phyloP scores from a whole-genome alignment of 192 early-diverging fungal genomes.

The Podila epicladia region DNA sequence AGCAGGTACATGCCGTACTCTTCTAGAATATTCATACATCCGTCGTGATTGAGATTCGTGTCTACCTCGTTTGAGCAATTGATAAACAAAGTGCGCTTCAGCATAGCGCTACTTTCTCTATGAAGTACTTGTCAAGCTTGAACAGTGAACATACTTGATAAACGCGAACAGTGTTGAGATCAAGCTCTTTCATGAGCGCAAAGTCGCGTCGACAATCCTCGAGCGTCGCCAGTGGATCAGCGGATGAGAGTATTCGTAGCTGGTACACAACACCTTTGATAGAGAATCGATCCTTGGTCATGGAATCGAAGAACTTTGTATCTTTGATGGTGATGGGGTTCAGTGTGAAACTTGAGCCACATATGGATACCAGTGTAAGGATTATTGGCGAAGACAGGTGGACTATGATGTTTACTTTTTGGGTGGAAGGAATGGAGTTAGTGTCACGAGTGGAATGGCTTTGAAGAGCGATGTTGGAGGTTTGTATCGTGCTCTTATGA shows the following conservation, averaged over 20 bases:
- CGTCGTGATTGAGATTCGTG: constrained; percentile 68
- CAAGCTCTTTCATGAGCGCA: constrained; percentile 71
- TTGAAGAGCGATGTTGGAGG: no score
- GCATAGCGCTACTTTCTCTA: background rate
- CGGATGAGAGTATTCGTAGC: constrained; percentile 57
- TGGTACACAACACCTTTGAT: constrained; percentile 83
- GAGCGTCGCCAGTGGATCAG: constrained; percentile 71
- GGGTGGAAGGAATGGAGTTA: no score
- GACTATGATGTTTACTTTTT: background rate
- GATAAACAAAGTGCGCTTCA: background rate
- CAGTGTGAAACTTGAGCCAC: constrained; percentile 36
- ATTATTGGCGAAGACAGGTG: no score
- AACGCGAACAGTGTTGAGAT: constrained; percentile 76
- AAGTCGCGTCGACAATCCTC: constrained; percentile 71
- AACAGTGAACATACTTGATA: constrained; percentile 63
- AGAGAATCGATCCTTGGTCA: constrained; percentile 78
- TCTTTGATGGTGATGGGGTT: constrained; percentile 75
- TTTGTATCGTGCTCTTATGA: no score
- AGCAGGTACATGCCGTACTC: constrained; percentile 77
- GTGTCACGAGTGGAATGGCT: no score
- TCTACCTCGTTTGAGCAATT: constrained; percentile 52
- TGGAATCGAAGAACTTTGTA: constrained; percentile 75
- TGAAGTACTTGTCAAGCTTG: background rate
- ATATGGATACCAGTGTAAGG: background rate
- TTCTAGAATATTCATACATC: constrained; percentile 74